Conservation (phyloP, 1,139 yeast genomes). For the Pichia sp. region DNA sequence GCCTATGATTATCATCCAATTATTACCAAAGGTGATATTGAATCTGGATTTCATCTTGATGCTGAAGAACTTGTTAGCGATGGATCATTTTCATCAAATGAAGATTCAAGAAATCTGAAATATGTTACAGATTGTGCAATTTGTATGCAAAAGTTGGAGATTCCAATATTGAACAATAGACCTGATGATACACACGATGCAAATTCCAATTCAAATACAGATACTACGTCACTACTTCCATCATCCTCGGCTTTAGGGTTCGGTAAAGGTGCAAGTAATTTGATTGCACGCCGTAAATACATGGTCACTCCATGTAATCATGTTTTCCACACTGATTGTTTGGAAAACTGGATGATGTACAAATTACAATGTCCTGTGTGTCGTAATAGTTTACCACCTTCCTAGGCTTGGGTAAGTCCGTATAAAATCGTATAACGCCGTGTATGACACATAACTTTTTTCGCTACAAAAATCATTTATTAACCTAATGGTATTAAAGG, state of each 20-base stretch:
- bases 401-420: slow-evolving; percentile 25
- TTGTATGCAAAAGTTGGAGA: slow-evolving; percentile 71
- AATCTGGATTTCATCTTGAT: slow-evolving; percentile 43
- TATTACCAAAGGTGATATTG: slow-evolving; percentile 54
- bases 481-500: no score
- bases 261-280: slow-evolving; percentile 16
- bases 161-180: slow-evolving; percentile 60
- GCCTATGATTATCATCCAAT: slow-evolving; percentile 79
- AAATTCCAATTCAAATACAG: slow-evolving; percentile 19
- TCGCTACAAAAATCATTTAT: no score
- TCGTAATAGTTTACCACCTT: slow-evolving; percentile 77
- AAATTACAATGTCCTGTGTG: slow-evolving; percentile 93
- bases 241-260: slow-evolving; percentile 2
- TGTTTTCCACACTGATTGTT: slow-evolving; percentile 79
- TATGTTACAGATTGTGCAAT: slow-evolving; percentile 69
- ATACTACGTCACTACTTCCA: slow-evolving; percentile 11
- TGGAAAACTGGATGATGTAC: slow-evolving; percentile 91
- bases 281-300: slow-evolving; percentile 41
- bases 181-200: no score
- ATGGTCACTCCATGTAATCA: slow-evolving; percentile 95
- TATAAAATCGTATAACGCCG: neutral
- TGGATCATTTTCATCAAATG: slow-evolving; percentile 15
- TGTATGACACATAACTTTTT: no score
- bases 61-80: slow-evolving; percentile 13
- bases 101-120: slow-evolving; percentile 26